These are phyloP conservation scores for Pseudocercospora eumusae DNA, from an alignment of 2,329 filamentous ascomycete genomes.

Conservation along the genomic window DNA sequence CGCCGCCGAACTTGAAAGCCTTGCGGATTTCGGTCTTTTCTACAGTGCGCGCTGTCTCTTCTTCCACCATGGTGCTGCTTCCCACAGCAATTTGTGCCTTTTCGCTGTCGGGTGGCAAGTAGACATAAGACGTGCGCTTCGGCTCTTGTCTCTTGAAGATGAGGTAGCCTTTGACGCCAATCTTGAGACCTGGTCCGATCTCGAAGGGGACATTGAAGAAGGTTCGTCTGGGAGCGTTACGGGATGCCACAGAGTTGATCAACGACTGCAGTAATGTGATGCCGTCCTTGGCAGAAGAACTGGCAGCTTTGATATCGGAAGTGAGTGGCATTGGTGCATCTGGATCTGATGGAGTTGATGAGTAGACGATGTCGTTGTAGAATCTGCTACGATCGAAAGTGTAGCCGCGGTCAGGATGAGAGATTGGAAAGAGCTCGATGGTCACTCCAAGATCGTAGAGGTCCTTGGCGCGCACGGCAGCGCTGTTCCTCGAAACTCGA, in stretches of 20 bases:
- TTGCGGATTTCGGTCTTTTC: conserved; percentile 82
- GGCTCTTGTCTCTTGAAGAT: conserved; percentile 81
- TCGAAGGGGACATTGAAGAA: conserved; percentile 88
- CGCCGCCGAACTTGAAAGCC: conserved; percentile 93
- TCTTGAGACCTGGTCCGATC: conserved; percentile 77
- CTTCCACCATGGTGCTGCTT: conserved; percentile 72
- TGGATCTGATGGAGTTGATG: conserved; percentile 67
- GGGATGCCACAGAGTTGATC: conserved; percentile 85
- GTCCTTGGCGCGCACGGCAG: conserved; percentile 87
- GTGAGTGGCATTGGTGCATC: conserved; percentile 61
- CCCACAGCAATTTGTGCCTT: conserved; percentile 75
- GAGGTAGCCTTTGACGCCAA: conserved; percentile 92
- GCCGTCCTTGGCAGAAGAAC: conserved; percentile 70
- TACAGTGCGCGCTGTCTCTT: conserved; percentile 73
- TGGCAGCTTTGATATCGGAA: conserved; percentile 54
- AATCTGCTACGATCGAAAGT: conserved; percentile 83
- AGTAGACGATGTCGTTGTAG: conserved; percentile 95
- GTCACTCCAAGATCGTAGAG: conserved; percentile 88
- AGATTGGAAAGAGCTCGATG: conserved; percentile 92
- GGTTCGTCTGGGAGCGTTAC: conserved; percentile 79
- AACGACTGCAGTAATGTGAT: conserved; percentile 77
- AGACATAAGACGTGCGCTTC: conserved; percentile 82
- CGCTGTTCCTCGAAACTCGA: conserved; percentile 71
- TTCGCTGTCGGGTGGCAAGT: conserved; percentile 71
- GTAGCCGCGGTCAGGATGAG: conserved; percentile 57